Conservation (phyloP, 2,329 filamentous ascomycete genomes). For the Aureobasidium musti region DNA sequence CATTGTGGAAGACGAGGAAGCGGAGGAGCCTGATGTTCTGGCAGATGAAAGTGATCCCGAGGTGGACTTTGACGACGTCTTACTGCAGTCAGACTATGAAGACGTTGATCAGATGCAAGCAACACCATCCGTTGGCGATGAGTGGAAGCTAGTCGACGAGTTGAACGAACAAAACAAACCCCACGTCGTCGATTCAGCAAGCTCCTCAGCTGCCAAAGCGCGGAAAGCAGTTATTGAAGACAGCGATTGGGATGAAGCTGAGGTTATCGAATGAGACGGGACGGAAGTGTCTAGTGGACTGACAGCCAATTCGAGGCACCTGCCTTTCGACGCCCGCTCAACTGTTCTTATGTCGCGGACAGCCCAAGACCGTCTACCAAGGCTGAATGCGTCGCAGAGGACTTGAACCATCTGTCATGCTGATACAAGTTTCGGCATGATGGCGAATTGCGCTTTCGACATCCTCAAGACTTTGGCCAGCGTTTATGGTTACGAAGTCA, state of each 20-base stretch:
- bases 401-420: constrained; percentile 22
- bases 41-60: background rate
- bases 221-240: constrained; percentile 52
- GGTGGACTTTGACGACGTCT: constrained; percentile 21
- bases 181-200: background rate
- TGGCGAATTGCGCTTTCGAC: constrained; percentile 48
- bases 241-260: constrained; percentile 56
- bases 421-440: constrained; percentile 33
- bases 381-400: constrained; percentile 28
- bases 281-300: too few relatives aligned
- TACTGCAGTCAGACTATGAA: constrained; percentile 21
- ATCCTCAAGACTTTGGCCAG: constrained; percentile 53
- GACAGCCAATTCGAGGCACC: background rate
- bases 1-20: background rate
- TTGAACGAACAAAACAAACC: constrained; percentile 32
- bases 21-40: constrained; percentile 18
- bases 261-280: constrained; percentile 41
- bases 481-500: constrained; percentile 59
- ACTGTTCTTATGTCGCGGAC: background rate
- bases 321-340: too few relatives aligned
- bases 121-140: background rate
- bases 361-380: constrained; percentile 8
- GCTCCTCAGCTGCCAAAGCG: background rate
- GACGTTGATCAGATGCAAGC: constrained; percentile 19
- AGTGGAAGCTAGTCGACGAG: constrained; percentile 22